Evolutionary conservation across 164 flowering plant genomes (phyloP).

Genomic region (Piper longum): DNA sequence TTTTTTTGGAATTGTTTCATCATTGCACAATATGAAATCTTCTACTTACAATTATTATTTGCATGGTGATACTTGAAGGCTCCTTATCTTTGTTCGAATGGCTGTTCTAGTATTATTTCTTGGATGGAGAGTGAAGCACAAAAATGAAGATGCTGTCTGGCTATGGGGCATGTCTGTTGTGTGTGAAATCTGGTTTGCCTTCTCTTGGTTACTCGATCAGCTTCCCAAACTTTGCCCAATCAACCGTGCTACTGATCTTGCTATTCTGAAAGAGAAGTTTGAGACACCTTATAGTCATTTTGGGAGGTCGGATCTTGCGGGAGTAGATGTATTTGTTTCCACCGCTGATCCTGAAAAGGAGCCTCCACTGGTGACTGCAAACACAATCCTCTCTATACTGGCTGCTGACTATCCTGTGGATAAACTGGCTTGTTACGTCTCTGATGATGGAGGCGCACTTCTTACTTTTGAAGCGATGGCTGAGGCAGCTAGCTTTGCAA

Average conservation of each 20-base stretch:
- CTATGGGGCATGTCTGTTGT: slow-evolving; percentile 83
- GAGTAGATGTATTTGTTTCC: slow-evolving; percentile 81
- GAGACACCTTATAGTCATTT: slow-evolving; percentile 50
- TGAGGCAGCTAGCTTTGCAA: slow-evolving; percentile 75
- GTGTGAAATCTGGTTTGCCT: slow-evolving; percentile 89
- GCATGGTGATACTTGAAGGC: slow-evolving; percentile 22
- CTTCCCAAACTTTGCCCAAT: slow-evolving; percentile 78
- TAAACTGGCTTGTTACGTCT: slow-evolving; percentile 83
- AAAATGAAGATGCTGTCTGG: slow-evolving; percentile 78
- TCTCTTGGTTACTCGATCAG: slow-evolving; percentile 93
- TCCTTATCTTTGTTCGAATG: slow-evolving; percentile 48
- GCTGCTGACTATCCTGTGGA: slow-evolving; percentile 91
- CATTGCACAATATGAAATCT: neutral
- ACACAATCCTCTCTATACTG: slow-evolving; percentile 80
- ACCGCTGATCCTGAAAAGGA: slow-evolving; percentile 97
- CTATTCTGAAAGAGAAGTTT: slow-evolving; percentile 57
- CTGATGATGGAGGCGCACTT: slow-evolving; percentile 91
- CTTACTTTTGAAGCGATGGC: slow-evolving; percentile 91
- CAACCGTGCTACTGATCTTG: slow-evolving; percentile 59
- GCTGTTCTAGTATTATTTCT: slow-evolving; percentile 51
- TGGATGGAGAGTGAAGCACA: slow-evolving; percentile 54
- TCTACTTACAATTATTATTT: neutral
- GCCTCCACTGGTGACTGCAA: slow-evolving; percentile 84
- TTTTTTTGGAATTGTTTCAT: too few relatives aligned
- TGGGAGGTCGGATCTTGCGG: slow-evolving; percentile 79